A percentile compares a stretch with the other conserved stretches of the same genome.
Conservation (phyloP, 2,329 filamentous ascomycete species). For the Cylindrodendrum hubeiense region DNA sequence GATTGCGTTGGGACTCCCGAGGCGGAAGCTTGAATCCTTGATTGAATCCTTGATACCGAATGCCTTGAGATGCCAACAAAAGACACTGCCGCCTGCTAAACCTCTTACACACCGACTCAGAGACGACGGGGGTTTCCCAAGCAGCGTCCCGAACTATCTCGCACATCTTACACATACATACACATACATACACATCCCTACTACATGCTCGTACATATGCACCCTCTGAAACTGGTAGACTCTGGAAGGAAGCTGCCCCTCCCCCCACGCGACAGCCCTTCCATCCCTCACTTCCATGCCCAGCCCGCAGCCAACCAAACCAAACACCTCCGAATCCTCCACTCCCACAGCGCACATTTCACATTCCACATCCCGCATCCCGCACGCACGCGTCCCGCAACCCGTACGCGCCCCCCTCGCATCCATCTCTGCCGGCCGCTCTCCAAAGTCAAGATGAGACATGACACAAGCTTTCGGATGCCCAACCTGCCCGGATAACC, state of each 20-base stretch:
- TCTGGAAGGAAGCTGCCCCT: background rate
- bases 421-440: background rate
- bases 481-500: slow-evolving; percentile 10
- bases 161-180: slow-evolving; percentile 10
- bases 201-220: background rate
- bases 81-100: slow-evolving; percentile 2
- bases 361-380: slow-evolving; percentile 15
- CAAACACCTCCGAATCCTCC: background rate
- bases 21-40: background rate
- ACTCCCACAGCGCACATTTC: background rate
- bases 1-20: background rate
- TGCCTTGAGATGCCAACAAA: background rate
- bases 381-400: slow-evolving; percentile 7
- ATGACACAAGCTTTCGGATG: background rate
- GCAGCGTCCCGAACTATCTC: slow-evolving; percentile 3
- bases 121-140: slow-evolving; percentile 7
- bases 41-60: background rate
- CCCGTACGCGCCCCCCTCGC: background rate
- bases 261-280: slow-evolving; percentile 9
- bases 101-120: slow-evolving; percentile 23
- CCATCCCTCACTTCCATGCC: background rate
- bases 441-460: slow-evolving; percentile 9
- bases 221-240: background rate
- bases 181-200: background rate
- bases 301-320: background rate